Evolutionary conservation across 306 rosid genomes (phyloP).

Genomic region (Prunus fruticosa): DNA sequence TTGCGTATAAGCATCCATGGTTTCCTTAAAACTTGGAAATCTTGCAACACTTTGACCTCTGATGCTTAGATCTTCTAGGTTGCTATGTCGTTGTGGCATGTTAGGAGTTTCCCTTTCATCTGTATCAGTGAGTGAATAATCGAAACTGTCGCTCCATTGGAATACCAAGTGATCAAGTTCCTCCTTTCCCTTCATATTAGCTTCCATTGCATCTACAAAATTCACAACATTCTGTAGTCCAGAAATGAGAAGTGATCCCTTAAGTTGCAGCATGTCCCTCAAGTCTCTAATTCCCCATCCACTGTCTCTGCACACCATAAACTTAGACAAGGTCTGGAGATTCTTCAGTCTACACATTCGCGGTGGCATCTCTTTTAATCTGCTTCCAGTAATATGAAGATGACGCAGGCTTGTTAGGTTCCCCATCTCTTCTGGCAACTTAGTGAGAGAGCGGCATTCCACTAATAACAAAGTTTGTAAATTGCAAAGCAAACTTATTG

Average conservation of each 20-base stretch:
- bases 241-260: constrained; percentile 23
- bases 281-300: constrained; percentile 24
- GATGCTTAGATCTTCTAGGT: constrained; percentile 17
- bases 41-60: background rate
- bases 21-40: constrained; percentile 28
- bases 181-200: constrained; percentile 31
- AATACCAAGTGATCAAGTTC: constrained; percentile 21
- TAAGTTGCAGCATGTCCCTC: constrained; percentile 21
- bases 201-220: constrained; percentile 31
- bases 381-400: constrained; percentile 23
- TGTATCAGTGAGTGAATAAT: background rate
- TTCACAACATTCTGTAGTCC: constrained; percentile 30
- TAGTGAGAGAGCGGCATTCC: constrained; percentile 21
- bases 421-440: constrained; percentile 30
- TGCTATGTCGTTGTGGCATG: background rate
- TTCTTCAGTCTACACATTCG: constrained; percentile 27
- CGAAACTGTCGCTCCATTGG: constrained; percentile 20
- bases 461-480: constrained; percentile 30
- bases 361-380: constrained; percentile 32
- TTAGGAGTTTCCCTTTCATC: constrained; percentile 5
- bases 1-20: constrained; percentile 11
- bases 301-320: constrained; percentile 19
- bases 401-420: constrained; percentile 19
- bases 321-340: constrained; percentile 28
- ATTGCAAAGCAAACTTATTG: constrained; percentile 24